Evolutionary conservation across 192 early-diverging fungal species (phyloP), one percentile per base, ranked within the genome.

Genomic region (Mortierella antarctica): DNA sequence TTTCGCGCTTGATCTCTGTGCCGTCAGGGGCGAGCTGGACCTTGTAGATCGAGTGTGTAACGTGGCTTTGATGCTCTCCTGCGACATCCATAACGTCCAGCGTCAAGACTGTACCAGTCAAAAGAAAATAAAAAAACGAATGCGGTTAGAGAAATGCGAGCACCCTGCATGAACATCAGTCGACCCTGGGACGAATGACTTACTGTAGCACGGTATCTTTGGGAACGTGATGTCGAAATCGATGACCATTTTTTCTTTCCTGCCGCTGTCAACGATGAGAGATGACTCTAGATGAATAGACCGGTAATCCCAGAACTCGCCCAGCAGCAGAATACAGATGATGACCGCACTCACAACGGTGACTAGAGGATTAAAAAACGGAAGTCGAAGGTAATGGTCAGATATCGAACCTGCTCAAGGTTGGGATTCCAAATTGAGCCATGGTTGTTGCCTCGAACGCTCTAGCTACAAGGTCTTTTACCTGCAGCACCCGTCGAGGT

Each of bases 31-130:
- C 86, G 39, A 98, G 74, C 42, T 96, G 90, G 23, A 89, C 87
- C 73, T 97, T 97, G 66, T 89, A 91, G n/a, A 98, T 89, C 49
- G 90, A 87, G 83, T 95, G 93, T 23, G 86, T 85, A 54, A 93
- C 84, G 72, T 92, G 95, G 74, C 89, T 93, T 64, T 96, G 91
- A 75, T 95, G 92, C 75, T 95, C 94, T 31, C 97, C 95, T 21
- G 95, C 88, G 18, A 95, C 91, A 81, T 98, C 98, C 94, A 98
- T 96, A 7, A 99, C 93, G 82, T 98, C 97, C 57, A 98, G 86
- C 63, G 92, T 95, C 59, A 99, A 85, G 17, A 98, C 92, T 92
- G 13, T 7, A 2, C 1, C 7, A 54, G 11, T 18, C 17, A 64
- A 44, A 44, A n/a, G 21, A 1, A 70, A 12, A 13, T 0, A 41